A percentile compares a stretch with the other conserved stretches of the same genome.
These are phyloP conservation scores for Phycomyces blakesleeanus DNA, from an alignment of 192 early-diverging fungal species.

Conservation along the genomic window DNA sequence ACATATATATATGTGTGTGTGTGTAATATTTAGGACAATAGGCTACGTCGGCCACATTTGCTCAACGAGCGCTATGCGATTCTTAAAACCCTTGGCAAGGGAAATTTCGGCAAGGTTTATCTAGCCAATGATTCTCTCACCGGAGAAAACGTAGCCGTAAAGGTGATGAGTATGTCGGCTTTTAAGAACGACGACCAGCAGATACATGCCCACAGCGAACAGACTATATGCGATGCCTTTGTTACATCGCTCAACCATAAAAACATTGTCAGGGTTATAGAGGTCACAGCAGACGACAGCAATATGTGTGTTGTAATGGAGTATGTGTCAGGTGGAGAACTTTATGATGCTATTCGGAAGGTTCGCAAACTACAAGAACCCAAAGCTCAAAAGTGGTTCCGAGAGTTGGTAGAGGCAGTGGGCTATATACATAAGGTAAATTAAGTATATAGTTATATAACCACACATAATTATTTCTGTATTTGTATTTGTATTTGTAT, in stretches of 20 bases:
- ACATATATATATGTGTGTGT: neutral
- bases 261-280: constrained; percentile 48
- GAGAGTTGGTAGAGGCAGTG: constrained; percentile 61
- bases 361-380: constrained; percentile 51
- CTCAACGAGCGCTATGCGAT: constrained; percentile 16
- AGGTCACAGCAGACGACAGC: constrained; percentile 29
- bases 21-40: neutral
- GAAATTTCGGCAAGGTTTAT: constrained; percentile 61
- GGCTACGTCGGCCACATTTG: neutral
- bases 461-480: too few relatives aligned
- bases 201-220: constrained; percentile 42
- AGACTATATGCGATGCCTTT: constrained; percentile 35
- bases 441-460: too few relatives aligned
- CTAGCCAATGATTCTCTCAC: constrained; percentile 47
- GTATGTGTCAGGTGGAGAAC: constrained; percentile 62
- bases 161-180: constrained; percentile 47
- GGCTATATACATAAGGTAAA: constrained; percentile 57
- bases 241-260: constrained; percentile 33
- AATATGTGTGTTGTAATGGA: constrained; percentile 64
- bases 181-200: constrained; percentile 49
- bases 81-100: constrained; percentile 46
- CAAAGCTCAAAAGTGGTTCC: constrained; percentile 59
- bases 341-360: constrained; percentile 61
- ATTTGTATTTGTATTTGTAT: too few relatives aligned
- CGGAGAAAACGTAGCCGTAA: constrained; percentile 50